phyloP scores from a whole-genome alignment of 2,329 filamentous ascomycete species.

The Akanthomyces muscarius region DNA sequence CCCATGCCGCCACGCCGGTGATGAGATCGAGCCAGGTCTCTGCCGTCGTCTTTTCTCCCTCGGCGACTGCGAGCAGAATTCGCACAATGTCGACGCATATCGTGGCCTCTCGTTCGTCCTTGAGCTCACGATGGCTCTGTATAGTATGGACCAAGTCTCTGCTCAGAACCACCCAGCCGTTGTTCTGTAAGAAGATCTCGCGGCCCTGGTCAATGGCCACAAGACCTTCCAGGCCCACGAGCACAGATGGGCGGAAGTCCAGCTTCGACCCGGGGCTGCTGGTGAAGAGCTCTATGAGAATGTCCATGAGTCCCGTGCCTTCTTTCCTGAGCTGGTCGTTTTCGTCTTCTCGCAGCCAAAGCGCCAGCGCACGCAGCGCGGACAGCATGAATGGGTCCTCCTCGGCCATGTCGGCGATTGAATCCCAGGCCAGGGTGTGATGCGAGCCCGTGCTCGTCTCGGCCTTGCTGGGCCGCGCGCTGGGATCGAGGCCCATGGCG shows the following conservation, averaged over 20 bases:
- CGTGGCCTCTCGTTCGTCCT: conserved; percentile 33
- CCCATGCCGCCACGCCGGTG: conserved; percentile 47
- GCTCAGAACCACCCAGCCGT: conserved; percentile 52
- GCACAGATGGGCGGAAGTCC: conserved; percentile 54
- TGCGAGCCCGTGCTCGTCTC: conserved; percentile 43
- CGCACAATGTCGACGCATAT: conserved; percentile 55
- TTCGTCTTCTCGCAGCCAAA: conserved; percentile 69
- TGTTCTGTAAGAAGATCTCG: conserved; percentile 44
- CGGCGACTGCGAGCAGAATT: conserved; percentile 49
- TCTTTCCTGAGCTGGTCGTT: conserved; percentile 54
- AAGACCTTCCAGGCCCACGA: conserved; percentile 58
- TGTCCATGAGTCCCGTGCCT: conserved; percentile 56
- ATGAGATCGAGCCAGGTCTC: conserved; percentile 57
- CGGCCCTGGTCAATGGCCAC: conserved; percentile 45
- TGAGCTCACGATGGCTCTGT: conserved; percentile 24
- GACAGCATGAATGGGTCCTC: conserved; percentile 58
- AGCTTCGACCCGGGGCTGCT: conserved; percentile 31
- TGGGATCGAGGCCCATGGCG: conserved; percentile 56
- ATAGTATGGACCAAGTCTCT: conserved; percentile 47
- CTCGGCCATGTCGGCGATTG: conserved; percentile 42
- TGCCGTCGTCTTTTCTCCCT: conserved; percentile 40
- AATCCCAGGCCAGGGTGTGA: conserved; percentile 56
- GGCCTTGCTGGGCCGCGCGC: conserved; percentile 44
- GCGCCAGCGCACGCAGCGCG: conserved; percentile 52
- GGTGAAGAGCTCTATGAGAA: conserved; percentile 54